Base-by-base conservation (phyloP, 495 filamentous ascomycete genomes). In the Penicillium psychrofluorescens region DNA sequence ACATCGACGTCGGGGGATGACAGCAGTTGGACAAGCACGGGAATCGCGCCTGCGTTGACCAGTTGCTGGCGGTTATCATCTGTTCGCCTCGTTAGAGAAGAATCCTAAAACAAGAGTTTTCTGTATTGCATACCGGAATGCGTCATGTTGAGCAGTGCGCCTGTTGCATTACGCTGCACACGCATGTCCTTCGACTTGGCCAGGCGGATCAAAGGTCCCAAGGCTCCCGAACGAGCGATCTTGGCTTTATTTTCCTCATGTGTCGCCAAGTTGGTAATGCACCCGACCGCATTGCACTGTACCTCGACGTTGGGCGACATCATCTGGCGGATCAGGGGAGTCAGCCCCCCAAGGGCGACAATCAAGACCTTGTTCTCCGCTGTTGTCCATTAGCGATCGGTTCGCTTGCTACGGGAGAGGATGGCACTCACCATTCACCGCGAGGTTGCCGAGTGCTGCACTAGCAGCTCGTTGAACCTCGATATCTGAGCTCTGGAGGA, bases 201-300 rank as follows among this genome's bases (percentile, higher is more conserved):
- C 36, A 98, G 71, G 45, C 86, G 77, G 28, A 94, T 98, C 43
- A 98, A 70, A 7, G 92, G 94, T 11, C 81, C 85, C 49, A 98
- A 70, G 32, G 92, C 94, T 22, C 94, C 92, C 9, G 94, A 97
- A 36, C 88, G 81, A 50, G 92, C 94, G 56, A 98, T 98, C 67
- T 94, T 96, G 35, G 94, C 88, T 71, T 98, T 98, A 68, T 98
- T 98, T 43, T 97, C 92, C 67, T 98, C 92, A 56, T 98, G 92
- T 1, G 92, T 98, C 46, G 92, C 92, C 28, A 98, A 66, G 58
- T 98, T 98, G 5, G 92, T 98, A 55, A 98, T 97, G 68, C 92
- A 98, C 35, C 92, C 92, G 39, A 98, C 92, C 30, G 92, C 92
- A 61, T 98, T 98, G 76, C 92, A 98, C 64, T 97, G 92, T 29